Percentiles rank a stretch among this genome's conserved stretches.
These are phyloP conservation scores for Pythium biforme DNA, from an alignment of 352 stramenopile species.

Conservation along the genomic window DNA sequence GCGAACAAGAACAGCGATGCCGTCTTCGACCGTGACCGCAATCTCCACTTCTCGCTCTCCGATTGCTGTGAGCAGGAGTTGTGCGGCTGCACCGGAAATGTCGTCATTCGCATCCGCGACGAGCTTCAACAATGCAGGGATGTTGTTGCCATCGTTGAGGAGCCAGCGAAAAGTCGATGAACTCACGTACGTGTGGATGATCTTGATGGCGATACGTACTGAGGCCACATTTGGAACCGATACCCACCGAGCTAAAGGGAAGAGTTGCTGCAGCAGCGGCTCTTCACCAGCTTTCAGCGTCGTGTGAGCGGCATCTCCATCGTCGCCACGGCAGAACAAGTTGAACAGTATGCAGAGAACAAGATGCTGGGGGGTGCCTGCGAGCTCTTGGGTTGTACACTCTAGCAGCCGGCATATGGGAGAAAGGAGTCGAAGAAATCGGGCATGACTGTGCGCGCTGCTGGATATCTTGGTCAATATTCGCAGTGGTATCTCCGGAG, in stretches of 20 bases:
- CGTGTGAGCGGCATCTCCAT: neutral
- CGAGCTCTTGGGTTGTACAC: slow-evolving; percentile 4
- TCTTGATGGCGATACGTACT: slow-evolving; percentile 48
- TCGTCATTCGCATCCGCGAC: slow-evolving; percentile 31
- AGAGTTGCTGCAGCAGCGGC: slow-evolving; percentile 45
- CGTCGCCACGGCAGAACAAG: slow-evolving; percentile 44
- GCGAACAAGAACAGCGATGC: slow-evolving; percentile 50
- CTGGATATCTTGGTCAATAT: slow-evolving; percentile 52
- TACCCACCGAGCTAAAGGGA: slow-evolving; percentile 58
- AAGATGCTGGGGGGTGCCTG: slow-evolving; percentile 24
- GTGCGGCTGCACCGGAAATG: slow-evolving; percentile 41
- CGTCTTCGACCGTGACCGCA: slow-evolving; percentile 70
- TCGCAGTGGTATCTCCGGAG: slow-evolving; percentile 40
- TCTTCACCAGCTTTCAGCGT: slow-evolving; percentile 31
- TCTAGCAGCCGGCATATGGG: slow-evolving; percentile 27
- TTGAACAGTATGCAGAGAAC: slow-evolving; percentile 62
- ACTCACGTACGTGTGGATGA: slow-evolving; percentile 47
- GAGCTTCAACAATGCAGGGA: slow-evolving; percentile 48
- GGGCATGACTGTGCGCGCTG: slow-evolving; percentile 31
- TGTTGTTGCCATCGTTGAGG: slow-evolving; percentile 57
- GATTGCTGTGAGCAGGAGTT: slow-evolving; percentile 42
- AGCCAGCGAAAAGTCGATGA: slow-evolving; percentile 29
- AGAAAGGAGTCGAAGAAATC: slow-evolving; percentile 40
- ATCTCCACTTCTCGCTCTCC: slow-evolving; percentile 59
- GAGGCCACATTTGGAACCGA: slow-evolving; percentile 31